phyloP scores from a whole-genome alignment of 768 basidiomycete species.

The Russula earlei region DNA sequence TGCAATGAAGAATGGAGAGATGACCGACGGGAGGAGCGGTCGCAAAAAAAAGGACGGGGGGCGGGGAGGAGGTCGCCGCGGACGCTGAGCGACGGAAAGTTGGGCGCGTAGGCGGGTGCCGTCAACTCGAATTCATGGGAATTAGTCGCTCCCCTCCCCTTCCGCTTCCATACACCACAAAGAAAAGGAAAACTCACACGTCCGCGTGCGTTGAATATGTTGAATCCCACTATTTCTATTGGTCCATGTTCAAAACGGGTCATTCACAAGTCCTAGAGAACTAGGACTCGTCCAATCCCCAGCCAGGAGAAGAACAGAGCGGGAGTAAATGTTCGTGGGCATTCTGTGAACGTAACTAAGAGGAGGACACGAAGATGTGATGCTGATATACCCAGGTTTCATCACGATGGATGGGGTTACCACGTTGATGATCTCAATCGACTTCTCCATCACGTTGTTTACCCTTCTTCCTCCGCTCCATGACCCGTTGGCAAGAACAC shows the following conservation, averaged over 20 bases:
- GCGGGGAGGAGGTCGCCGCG: neutral
- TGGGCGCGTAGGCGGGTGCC: neutral
- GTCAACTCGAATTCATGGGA: constrained; percentile 1
- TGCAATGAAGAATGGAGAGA: neutral
- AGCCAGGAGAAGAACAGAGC: neutral
- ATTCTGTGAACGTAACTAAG: constrained; percentile 16
- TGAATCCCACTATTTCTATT: too few species aligned
- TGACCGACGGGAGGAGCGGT: neutral
- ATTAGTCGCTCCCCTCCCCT: neutral
- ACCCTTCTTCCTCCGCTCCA: constrained; percentile 3
- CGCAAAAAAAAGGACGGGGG: neutral
- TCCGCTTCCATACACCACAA: neutral
- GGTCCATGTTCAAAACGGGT: neutral
- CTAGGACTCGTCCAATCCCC: neutral
- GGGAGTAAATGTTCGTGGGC: neutral
- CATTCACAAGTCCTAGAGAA: neutral
- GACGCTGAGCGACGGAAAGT: neutral
- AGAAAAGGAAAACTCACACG: neutral
- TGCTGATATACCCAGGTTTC: neutral
- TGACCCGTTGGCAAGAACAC: neutral
- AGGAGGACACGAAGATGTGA: neutral
- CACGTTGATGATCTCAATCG: neutral
- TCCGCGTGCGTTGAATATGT: too few species aligned
- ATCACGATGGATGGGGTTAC: neutral
- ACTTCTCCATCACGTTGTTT: neutral